Conservation (phyloP, 305 asterid genomes). For the Fraxinus platypoda region DNA sequence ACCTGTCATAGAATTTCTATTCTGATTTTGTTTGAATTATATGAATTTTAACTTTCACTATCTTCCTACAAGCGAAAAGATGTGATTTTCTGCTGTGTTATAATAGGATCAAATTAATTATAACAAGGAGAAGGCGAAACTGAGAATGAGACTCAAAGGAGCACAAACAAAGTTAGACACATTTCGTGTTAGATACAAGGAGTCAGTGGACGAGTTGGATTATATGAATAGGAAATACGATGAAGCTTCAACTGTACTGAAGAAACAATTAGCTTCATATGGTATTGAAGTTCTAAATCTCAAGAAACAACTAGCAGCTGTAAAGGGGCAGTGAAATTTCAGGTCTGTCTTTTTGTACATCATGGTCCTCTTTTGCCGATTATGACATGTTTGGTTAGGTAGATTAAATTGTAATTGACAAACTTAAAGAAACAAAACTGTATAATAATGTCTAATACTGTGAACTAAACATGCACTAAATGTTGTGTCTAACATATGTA, state of each 20-base stretch:
- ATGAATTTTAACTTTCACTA: neutral
- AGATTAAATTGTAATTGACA: neutral
- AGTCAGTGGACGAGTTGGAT: constrained; percentile 44
- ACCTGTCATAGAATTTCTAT: neutral
- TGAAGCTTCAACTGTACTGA: constrained; percentile 54
- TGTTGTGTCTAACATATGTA: neutral
- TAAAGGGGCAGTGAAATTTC: constrained; percentile 22
- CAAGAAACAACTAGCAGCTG: constrained; percentile 50
- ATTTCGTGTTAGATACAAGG: constrained; percentile 45
- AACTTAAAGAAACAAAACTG: neutral
- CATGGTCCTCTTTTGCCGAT: neutral
- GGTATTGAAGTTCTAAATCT: constrained; percentile 52
- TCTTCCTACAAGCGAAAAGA: neutral
- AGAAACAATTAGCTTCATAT: constrained; percentile 47
- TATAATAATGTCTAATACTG: neutral
- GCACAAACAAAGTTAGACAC: constrained; percentile 60
- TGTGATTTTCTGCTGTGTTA: constrained; percentile 14
- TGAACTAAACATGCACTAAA: neutral
- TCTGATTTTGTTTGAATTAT: neutral
- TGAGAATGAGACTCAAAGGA: constrained; percentile 67
- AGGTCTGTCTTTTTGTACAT: neutral
- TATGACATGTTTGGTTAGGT: neutral
- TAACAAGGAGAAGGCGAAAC: constrained; percentile 48
- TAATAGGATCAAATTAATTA: constrained; percentile 43
- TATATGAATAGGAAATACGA: constrained; percentile 50